Base-by-base conservation (phyloP, 345 rosid genomes). In the Brassica carinata region DNA sequence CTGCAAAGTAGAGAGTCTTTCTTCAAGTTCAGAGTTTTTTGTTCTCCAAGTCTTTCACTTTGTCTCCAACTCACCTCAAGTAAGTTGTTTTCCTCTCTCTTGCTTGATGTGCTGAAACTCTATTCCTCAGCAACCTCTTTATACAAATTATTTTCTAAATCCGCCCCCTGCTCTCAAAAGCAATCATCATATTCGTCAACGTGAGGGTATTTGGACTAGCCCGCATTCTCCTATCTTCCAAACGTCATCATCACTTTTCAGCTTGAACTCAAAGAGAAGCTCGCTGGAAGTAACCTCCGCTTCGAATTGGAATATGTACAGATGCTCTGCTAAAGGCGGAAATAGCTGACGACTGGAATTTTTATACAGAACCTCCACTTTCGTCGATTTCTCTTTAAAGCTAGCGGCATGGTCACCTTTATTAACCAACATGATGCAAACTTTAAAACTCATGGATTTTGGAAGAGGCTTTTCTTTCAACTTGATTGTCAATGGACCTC, bases 1-100 rank as follows among this genome's bases (percentile, higher is more conserved):
- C 76, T 92, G 97, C 83, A 92, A 77, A 19, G 99, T 96, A 77
- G 97, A 93, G 27, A 90, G 90, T 74, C 86, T 86, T 86, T 23
- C 26, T 23, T 23, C 26, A 23, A 23, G 26, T 23, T 23, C 26
- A 23, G 26, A 23, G 26, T 23, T 23, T 23, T 23, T 23, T 23
- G 26, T 23, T 23, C 26, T 23, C 26, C 26, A 23, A 23, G 26
- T 23, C 26, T 23, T 23, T 23, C 26, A 23, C 26, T 23, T 23
- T 23, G 26, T 23, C 26, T 23, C 26, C 26, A 23, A 23, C 26
- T 23, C 26, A 23, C 26, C 26, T 23, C 26, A 23, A 23, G 26
- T 23, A 23, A 23, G 26, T 23, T 23, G 1, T 23, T 23, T 23
- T 23, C 26, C 26, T 23, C 26, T 23, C 26, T 23, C 26, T 23